These are phyloP conservation scores for Coelastrella sp. DNA, from an alignment of 139 green algal genomes.

Conservation along the genomic window DNA sequence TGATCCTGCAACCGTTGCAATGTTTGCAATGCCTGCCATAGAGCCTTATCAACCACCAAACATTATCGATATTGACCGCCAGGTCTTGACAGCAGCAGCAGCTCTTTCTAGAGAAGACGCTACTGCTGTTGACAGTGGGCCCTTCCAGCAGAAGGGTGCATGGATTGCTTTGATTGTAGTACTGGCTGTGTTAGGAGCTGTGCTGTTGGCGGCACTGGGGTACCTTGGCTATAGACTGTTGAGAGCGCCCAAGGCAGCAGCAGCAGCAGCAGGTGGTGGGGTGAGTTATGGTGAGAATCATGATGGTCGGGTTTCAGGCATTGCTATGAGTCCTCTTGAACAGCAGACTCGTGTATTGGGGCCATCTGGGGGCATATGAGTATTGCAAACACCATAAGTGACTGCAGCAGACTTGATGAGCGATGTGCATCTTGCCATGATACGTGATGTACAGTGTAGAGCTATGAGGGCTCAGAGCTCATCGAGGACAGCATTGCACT, in stretches of 20 bases:
- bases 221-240: background rate
- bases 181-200: background rate
- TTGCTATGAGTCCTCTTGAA: constrained; percentile 25
- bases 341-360: background rate
- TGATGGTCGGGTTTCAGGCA: background rate
- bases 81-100: background rate
- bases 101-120: background rate
- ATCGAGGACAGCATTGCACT: too few species aligned
- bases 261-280: background rate
- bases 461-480: too few species aligned
- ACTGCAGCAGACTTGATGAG: too few species aligned
- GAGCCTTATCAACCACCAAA: background rate
- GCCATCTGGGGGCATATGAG: background rate
- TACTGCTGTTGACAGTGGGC: background rate
- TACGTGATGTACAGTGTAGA: too few species aligned
- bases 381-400: background rate
- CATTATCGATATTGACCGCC: background rate
- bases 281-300: too few species aligned
- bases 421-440: too few species aligned
- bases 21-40: constrained; percentile 10
- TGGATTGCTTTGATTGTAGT: background rate
- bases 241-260: background rate
- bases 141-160: background rate
- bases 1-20: background rate
- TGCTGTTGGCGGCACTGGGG: background rate